Evolutionary conservation across 2,329 filamentous ascomycete species (phyloP), one percentile per base, ranked within the genome.

Genomic region (Curvularia hawaiiensis): DNA sequence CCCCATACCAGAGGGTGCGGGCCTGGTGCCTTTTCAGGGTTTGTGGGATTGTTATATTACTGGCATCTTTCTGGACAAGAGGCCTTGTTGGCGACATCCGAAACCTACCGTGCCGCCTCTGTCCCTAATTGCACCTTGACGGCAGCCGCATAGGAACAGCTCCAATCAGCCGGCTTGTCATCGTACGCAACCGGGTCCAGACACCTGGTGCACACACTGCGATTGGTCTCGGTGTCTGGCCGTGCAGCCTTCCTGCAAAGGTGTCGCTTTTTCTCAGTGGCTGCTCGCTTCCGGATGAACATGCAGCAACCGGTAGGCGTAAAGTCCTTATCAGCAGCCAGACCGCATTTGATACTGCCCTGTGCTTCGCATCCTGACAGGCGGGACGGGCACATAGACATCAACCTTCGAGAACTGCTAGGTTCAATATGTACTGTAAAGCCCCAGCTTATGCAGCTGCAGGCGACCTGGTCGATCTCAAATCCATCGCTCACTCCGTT

Each of bases 281-380:
- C 66, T 66, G 58, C 59, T 69, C 64, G 66, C 65, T 68, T 68
- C 56, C 58, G 55, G 56, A 60, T 62, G 54, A 66, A 48, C 55
- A 58, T 59, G 56, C 62, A 59, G 55, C 53, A 54, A 44, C 50
- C 60, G 52, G 61, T 62, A 60, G 53, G 47, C 53, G 33, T 46
- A 50, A 67, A 61, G 60, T 68, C 56, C 72, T 75, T 75, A 75
- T 75, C 72, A 67, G 65, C 49, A 59, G 50, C 63, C 56, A 66
- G 60, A 60, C 62, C 64, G 65, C 58, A 60, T 60, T 61, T 63
- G 64, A 60, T 56, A 61, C 62, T 65, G 66, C 40, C 61, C 64
- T 54, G 60, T 63, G 67, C 70, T 67, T 63, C 64, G 58, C 64
- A 66, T 63, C 55, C 63, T 63, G 54, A 60, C 55, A 55, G 58